Conservation (phyloP, 345 rosid genomes). For the Arabidopsis arenosa region DNA sequence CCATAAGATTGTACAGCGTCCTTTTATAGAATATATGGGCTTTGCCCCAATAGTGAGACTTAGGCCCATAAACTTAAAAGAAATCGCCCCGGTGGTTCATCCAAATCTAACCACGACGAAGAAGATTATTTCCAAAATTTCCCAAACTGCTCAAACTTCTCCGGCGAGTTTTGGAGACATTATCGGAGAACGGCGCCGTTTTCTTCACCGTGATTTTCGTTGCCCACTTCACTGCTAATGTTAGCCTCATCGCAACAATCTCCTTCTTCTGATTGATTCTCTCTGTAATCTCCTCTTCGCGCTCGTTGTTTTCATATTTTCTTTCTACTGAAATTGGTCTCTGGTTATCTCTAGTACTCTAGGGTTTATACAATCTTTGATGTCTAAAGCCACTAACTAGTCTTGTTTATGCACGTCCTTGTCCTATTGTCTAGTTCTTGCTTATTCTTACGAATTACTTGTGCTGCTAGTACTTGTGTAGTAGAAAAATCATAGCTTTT, state of each 20-base stretch:
- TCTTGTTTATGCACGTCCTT: slow-evolving; percentile 7
- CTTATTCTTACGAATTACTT: background rate
- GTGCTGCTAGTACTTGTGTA: slow-evolving; percentile 10
- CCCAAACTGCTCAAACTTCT: slow-evolving; percentile 37
- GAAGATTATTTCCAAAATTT: slow-evolving; percentile 31
- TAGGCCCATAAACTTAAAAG: slow-evolving; percentile 12
- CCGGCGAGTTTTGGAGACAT: slow-evolving; percentile 36
- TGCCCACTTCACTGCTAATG: background rate
- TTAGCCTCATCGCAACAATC: slow-evolving; percentile 24
- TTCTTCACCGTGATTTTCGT: background rate
- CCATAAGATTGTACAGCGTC: background rate
- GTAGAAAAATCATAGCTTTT: slow-evolving; percentile 1
- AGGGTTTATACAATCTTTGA: slow-evolving; percentile 27
- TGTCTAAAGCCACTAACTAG: slow-evolving; percentile 2
- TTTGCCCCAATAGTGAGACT: background rate
- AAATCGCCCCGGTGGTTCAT: slow-evolving; percentile 30
- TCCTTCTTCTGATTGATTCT: slow-evolving; percentile 31
- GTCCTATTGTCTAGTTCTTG: background rate
- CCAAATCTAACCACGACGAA: slow-evolving; percentile 36
- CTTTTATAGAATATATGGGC: background rate
- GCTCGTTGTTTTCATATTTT: slow-evolving; percentile 24
- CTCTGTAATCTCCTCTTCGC: slow-evolving; percentile 21
- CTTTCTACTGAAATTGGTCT: slow-evolving; percentile 32
- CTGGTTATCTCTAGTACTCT: background rate
- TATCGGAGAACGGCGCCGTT: slow-evolving; percentile 30